Evolutionary conservation across 2,329 filamentous ascomycete genomes (phyloP), one percentile per base, ranked within the genome.

Genomic region (Ploettnerulaceae sp.): DNA sequence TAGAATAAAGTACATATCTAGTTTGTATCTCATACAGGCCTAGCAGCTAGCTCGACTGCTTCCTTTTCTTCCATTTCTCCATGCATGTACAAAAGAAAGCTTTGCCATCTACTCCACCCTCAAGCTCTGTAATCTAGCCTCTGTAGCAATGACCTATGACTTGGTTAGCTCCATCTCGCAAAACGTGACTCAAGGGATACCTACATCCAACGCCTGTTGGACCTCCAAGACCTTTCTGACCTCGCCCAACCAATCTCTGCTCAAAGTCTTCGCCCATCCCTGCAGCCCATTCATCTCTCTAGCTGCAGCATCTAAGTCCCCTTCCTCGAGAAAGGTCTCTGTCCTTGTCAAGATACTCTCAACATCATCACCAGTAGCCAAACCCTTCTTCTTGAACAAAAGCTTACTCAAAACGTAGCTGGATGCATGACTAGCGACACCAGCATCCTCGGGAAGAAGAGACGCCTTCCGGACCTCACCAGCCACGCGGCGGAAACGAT

Each of bases 181-280:
- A 34, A 20, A 7, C 2, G 7, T 11, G 12, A 11, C 14, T 14
- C 12, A 34, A 21, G 8, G 25, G 17, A 15, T 26, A 77, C 83
- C 81, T 69, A 95, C 93, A 69, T 98, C 93, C 61, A 98, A 75
- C 61, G 93, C 93, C 71, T 98, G 93, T 70, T 87, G 84, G 55
- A 97, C 93, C 71, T 98, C 93, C 62, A 98, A 73, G 55, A 95
- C 88, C 71, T 89, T 86, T 65, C 93, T 81, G 53, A 89, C 86
- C 74, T 98, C 93, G 42, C 76, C 77, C 57, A 98, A 70, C 93
- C 93, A 98, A 68, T 98, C 93, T 62, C 86, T 82, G 69, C 88
- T 94, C 64, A 98, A 71, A 31, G 90, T 91, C 76, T 93, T 95
- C 37, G 91, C 90, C 93, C 93, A 98, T 20, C 93, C 93, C 52